Base-by-base conservation (phyloP, 1,284 basidiomycete species). In the Pseudozyma sp. region DNA sequence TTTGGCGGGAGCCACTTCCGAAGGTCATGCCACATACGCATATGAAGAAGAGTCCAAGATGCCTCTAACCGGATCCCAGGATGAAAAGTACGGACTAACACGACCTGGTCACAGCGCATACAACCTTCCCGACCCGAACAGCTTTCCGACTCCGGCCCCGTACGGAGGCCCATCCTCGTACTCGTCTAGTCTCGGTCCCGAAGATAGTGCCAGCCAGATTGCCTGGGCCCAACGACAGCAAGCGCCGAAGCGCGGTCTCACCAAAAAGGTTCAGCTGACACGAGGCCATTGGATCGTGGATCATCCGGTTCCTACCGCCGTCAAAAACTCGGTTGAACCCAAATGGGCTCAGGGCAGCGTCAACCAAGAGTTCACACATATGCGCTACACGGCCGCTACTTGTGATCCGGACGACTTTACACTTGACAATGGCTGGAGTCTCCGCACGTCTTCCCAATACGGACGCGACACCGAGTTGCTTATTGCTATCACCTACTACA, bases 341-440 rank as follows among this genome's bases (percentile, higher is more conserved):
- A 92, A 92, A 85, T 97, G 91, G 87, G 87, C 71, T 0, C 73
- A 83, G 36, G 78, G 74, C 43, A 55, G 52, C 18, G 56, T 60
- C 18, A 76, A 71, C 31, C 76, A 86, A 64, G 96, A 99, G 86
- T 96, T 95, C 85, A 94, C 93, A 2, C 92, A 95, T 85, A 94
- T 97, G 93, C 90, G 95, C 19, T 87, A 86, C 71, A 85, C 83
- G 8, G 94, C 63, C 4, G 95, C 95, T 9, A 97, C 95, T 0
- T 92, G 91, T 80, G 95, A 97, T 83, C 95, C 95, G 7, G 95
- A 98, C 85, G 95, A 97, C 77, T 98, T 97, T 81, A 80, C 78
- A 5, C 42, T 50, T 34, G 70, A 90, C 45, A 91, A 90, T 81
- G 95, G 96, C 25, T 89, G 88, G 87, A 91, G 91, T 12, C 87